Percentiles rank a stretch among this genome's conserved stretches.
Conservation (phyloP, 768 basidiomycete species). For the Mycena galericulata region DNA sequence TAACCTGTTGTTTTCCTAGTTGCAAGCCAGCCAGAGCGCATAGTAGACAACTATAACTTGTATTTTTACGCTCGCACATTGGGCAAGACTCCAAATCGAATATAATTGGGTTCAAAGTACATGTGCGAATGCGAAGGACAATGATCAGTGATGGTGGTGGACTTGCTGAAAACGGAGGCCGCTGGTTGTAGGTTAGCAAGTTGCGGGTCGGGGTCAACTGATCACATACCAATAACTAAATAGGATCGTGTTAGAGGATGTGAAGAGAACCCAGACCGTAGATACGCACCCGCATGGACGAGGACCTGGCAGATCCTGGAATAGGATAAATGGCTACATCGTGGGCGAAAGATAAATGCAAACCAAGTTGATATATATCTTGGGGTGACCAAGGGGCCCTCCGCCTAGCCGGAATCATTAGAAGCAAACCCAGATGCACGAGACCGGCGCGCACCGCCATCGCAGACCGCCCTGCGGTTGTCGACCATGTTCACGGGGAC, state of each 20-base stretch:
- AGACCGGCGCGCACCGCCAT: conserved; percentile 80
- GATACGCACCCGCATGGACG: conserved; percentile 88
- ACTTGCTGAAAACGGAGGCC: conserved; percentile 92
- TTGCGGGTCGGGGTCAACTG: not conserved
- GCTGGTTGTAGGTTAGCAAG: conserved; percentile 53
- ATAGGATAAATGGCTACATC: conserved; percentile 3
- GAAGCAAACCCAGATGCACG: conserved; percentile 6
- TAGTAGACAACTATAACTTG: conserved; percentile 62
- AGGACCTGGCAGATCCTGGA: conserved; percentile 90
- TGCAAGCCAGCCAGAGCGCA: conserved; percentile 61
- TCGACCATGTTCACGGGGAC: conserved; percentile 89
- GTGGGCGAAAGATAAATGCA: conserved; percentile 43
- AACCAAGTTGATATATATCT: conserved; percentile 96
- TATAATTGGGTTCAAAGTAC: conserved; percentile 35
- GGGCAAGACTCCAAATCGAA: conserved; percentile 33
- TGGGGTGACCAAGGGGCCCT: conserved; percentile 96
- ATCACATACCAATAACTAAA: conserved; percentile 51
- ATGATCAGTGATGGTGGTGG: conserved; percentile 74
- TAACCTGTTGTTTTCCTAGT: conserved; percentile 47
- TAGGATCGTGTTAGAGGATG: conserved; percentile 20
- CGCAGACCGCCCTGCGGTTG: conserved; percentile 89
- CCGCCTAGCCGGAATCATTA: conserved; percentile 67
- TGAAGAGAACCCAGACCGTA: conserved; percentile 4
- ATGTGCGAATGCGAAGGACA: conserved; percentile 8
- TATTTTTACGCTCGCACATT: conserved; percentile 60